These are phyloP conservation scores for Dispira simplex DNA, from an alignment of 192 early-diverging fungal species.

Conservation along the genomic window DNA sequence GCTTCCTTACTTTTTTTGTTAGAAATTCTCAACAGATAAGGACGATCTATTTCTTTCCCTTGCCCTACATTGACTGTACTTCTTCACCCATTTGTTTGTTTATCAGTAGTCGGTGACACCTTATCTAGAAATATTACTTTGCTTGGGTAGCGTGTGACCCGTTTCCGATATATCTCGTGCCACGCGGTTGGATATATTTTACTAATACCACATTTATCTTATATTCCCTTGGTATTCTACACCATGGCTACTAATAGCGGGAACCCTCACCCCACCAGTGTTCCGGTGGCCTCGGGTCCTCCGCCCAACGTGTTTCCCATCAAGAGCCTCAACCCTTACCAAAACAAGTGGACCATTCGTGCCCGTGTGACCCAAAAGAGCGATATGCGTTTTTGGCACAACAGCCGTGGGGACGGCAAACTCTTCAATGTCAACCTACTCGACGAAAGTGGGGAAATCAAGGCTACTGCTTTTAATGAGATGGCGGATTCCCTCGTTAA, in stretches of 20 bases:
- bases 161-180: background rate
- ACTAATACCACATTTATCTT: constrained; percentile 19
- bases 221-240: no score
- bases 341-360: constrained; percentile 90
- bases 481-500: constrained; percentile 63
- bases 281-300: background rate
- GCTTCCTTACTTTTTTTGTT: no score
- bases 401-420: constrained; percentile 57
- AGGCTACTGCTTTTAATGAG: constrained; percentile 86
- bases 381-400: constrained; percentile 66
- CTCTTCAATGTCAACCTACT: constrained; percentile 80
- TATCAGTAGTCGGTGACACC: no score
- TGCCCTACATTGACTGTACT: no score
- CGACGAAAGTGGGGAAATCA: constrained; percentile 86
- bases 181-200: background rate
- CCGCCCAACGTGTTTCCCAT: constrained; percentile 34
- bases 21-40: no score
- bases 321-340: constrained; percentile 71
- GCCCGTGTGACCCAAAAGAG: constrained; percentile 79
- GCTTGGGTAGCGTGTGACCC: background rate
- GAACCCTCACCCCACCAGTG: constrained; percentile 4
- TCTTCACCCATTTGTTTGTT: no score
- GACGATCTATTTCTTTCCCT: no score
- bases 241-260: no score
- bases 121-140: background rate